Base-by-base conservation (phyloP, 805 yeast species). In the Candida ulmi region DNA sequence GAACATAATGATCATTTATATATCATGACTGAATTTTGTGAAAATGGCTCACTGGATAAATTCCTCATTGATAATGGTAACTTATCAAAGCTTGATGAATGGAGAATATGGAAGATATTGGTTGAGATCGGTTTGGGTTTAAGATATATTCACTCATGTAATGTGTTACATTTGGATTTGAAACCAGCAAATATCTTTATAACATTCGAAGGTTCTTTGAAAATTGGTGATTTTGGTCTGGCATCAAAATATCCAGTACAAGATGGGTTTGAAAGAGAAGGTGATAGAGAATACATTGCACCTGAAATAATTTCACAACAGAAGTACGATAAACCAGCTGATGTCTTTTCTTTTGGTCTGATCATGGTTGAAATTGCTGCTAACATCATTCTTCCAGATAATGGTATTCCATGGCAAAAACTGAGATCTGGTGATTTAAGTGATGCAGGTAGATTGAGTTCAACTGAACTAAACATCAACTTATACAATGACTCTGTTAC, bases 221-320 rank as follows among this genome's bases (percentile, higher is more conserved):
- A 91, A 65, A 83, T 93, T 55, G 99, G 96, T 16, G 99, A 93
- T 63, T 93, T 93, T 67, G 99, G 99, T 8, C 78, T 93, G 71
- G 95, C 97, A 6, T 76, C 95, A 3, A 78, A 76, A 48, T 66
- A 79, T 38, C 98, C 98, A 0, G 78, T 80, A 16, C 76, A 76
- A 35, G 72, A 57, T 25, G 53, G 53, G 4, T 81, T 87, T 52
- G 99, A 93, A 62, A 76, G 95, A 49, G 99, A 93, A 63, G 99
- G 99, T 21, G 99, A 93, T 62, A 71, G 98, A 38, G 96, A 91
- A 58, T 93, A 93, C 62, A 93, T 93, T 62, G 98, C 99, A 0
- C 99, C 99, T 1, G 99, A 93, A 60, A 80, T 93, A 18, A 80
- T 93, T 39, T 78, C 88, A 26, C 78, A 74, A 33, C 88, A 87